These are phyloP conservation scores for Thraustochytrium striatum DNA, from an alignment of 352 stramenopile genomes.

Conservation along the genomic window DNA sequence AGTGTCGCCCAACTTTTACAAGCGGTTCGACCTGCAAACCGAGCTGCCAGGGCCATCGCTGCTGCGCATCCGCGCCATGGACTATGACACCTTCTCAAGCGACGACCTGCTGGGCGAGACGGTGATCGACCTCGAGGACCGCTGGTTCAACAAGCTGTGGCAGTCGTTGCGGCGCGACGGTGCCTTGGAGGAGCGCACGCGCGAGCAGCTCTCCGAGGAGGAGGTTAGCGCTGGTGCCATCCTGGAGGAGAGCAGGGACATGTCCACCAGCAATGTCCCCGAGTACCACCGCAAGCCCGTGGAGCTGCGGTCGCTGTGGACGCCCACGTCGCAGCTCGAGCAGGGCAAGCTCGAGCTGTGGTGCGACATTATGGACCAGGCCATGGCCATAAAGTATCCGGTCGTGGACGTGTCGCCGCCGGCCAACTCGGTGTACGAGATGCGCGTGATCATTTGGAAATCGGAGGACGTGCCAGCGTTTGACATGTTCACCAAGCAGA, in stretches of 20 bases:
- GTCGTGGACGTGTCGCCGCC: conserved; percentile 74
- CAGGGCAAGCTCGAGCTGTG: conserved; percentile 72
- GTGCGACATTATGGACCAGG: conserved; percentile 76
- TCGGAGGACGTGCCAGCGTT: conserved; percentile 77
- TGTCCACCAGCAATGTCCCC: neutral
- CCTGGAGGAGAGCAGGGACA: conserved; percentile 38
- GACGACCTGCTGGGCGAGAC: conserved; percentile 85
- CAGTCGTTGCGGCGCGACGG: conserved; percentile 62
- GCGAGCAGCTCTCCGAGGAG: conserved; percentile 39
- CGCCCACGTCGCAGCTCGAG: conserved; percentile 66
- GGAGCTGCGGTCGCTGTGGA: conserved; percentile 76
- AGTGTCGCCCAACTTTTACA: conserved; percentile 77
- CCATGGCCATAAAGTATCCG: conserved; percentile 67
- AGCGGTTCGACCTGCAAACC: conserved; percentile 80
- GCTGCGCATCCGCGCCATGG: conserved; percentile 78
- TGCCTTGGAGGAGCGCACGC: conserved; percentile 60
- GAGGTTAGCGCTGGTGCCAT: neutral
- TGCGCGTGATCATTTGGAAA: conserved; percentile 85
- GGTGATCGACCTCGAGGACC: conserved; percentile 84
- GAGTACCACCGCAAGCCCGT: conserved; percentile 68
- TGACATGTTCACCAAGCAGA: conserved; percentile 74
- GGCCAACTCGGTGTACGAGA: conserved; percentile 69
- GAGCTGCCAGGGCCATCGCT: conserved; percentile 75
- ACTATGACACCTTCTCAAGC: conserved; percentile 75
- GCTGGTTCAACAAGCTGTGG: conserved; percentile 80